Percentiles rank a stretch among this genome's conserved stretches.
These are phyloP conservation scores for Sporothrix protearum DNA, from an alignment of 2,329 filamentous ascomycete species.

Conservation along the genomic window DNA sequence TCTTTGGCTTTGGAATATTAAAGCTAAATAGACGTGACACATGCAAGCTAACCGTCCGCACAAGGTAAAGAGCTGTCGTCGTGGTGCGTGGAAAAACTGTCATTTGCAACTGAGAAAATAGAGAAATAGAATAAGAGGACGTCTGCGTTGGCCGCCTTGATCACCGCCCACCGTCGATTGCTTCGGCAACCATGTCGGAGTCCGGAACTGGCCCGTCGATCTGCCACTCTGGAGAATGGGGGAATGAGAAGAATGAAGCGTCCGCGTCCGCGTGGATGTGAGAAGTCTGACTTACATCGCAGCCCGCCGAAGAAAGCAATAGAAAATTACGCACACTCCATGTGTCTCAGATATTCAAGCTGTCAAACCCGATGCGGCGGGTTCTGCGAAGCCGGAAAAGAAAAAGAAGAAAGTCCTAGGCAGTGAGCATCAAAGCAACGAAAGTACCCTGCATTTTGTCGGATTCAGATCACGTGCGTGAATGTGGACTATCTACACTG, in stretches of 20 bases:
- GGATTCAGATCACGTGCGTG: neutral
- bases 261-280: neutral
- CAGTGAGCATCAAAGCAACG: neutral
- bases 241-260: neutral
- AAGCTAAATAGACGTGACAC: neutral
- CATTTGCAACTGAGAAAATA: neutral
- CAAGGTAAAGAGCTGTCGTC: neutral
- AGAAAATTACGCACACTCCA: neutral
- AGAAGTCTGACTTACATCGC: too few relatives aligned
- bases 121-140: neutral
- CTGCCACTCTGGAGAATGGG: neutral
- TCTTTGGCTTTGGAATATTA: too few relatives aligned
- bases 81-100: neutral
- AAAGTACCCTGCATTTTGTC: neutral
- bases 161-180: neutral
- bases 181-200: neutral
- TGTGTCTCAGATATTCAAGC: neutral
- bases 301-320: neutral
- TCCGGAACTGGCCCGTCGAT: neutral
- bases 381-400: neutral
- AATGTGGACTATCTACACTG: neutral
- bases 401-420: neutral
- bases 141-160: neutral
- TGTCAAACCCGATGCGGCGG: constrained; percentile 15
- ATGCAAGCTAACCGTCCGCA: neutral